phyloP scores from a whole-genome alignment of 75 land plant species.

The Isoetes taiwanensis region DNA sequence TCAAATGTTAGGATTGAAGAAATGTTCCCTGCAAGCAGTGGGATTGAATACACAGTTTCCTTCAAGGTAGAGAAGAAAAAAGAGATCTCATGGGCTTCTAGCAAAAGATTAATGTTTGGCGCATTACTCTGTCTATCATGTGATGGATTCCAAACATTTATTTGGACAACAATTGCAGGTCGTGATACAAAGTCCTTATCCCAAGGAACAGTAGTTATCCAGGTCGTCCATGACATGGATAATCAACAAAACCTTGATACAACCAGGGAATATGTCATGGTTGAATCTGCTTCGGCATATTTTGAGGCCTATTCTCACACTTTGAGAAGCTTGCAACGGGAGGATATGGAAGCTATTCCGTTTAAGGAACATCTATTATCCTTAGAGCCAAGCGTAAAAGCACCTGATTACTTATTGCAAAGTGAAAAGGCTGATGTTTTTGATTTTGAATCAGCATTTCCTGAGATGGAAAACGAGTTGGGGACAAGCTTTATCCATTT shows the following conservation, averaged over 20 bases:
- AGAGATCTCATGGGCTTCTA: neutral
- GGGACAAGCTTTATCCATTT: slow-evolving; percentile 5
- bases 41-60: neutral
- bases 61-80: neutral
- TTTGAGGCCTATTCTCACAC: slow-evolving; percentile 24
- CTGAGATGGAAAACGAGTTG: slow-evolving; percentile 9
- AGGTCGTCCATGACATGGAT: neutral
- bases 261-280: slow-evolving; percentile 10
- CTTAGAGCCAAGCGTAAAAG: slow-evolving; percentile 7
- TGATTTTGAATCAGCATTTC: slow-evolving; percentile 16
- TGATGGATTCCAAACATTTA: slow-evolving; percentile 17
- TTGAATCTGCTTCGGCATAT: slow-evolving; percentile 13
- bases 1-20: neutral
- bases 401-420: slow-evolving; percentile 4
- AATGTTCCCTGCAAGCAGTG: neutral
- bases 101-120: slow-evolving; percentile 19
- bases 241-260: neutral
- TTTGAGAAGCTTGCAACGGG: slow-evolving; percentile 9
- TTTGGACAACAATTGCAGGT: slow-evolving; percentile 13
- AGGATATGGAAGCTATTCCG: slow-evolving; percentile 17
- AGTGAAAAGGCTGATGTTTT: slow-evolving; percentile 2
- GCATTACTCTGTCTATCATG: slow-evolving; percentile 18
- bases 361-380: slow-evolving; percentile 11
- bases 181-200: neutral
- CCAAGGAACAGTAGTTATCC: neutral